Conservation (phyloP, 768 basidiomycete species). For the Termitomyces eurrhizus region DNA sequence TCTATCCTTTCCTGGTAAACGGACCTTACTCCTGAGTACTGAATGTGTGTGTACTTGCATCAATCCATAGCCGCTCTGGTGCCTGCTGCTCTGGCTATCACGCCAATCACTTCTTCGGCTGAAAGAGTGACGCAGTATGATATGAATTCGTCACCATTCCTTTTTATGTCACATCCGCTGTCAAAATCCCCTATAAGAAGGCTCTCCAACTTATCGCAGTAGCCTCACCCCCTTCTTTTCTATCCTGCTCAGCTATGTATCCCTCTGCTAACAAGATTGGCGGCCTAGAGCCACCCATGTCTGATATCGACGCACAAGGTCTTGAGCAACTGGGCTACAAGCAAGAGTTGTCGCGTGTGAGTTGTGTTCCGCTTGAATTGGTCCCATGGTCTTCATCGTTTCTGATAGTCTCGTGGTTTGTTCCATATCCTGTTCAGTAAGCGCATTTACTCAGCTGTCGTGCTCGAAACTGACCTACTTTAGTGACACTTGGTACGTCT, state of each 20-base stretch:
- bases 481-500: conserved; percentile 47
- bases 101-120: background rate
- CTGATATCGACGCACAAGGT: conserved; percentile 22
- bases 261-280: background rate
- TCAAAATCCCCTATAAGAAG: conserved; percentile 1
- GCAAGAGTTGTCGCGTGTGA: conserved; percentile 52
- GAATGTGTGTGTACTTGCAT: background rate
- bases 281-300: background rate
- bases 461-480: background rate
- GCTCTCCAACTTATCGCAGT: background rate
- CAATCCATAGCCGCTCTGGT: background rate
- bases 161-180: background rate
- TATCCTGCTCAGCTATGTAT: background rate
- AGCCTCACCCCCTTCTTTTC: background rate
- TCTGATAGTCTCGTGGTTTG: conserved; percentile 42
- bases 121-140: background rate
- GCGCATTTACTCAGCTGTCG: conserved; percentile 15
- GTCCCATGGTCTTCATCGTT: background rate
- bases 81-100: background rate
- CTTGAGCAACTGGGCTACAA: conserved; percentile 53
- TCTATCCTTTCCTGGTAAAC: background rate
- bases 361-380: background rate
- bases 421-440: conserved; percentile 53
- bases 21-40: background rate
- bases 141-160: background rate